phyloP scores from a whole-genome alignment of 768 basidiomycete species.

The Tricholoma flavovirens region DNA sequence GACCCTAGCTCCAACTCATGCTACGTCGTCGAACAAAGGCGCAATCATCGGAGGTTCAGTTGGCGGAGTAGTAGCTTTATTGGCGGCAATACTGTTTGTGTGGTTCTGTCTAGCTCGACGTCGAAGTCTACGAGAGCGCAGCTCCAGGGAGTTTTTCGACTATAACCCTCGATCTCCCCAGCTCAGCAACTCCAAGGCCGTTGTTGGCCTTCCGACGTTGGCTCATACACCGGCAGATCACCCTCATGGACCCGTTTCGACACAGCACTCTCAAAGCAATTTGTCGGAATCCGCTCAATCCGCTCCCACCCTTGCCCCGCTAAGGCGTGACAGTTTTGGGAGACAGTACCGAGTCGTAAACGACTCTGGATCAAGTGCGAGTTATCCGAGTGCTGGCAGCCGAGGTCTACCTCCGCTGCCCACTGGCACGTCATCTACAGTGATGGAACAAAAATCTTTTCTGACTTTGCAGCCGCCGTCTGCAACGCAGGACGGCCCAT shows the following conservation, averaged over 20 bases:
- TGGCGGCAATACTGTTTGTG: constrained; percentile 4
- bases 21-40: neutral
- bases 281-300: constrained; percentile 1
- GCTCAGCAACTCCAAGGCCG: neutral
- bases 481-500: neutral
- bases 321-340: neutral
- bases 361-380: neutral
- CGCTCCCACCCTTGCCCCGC: constrained; percentile 1
- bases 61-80: constrained; percentile 13
- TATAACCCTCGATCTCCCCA: constrained; percentile 10
- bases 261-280: neutral
- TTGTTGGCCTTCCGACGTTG: neutral
- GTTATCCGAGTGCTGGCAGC: neutral
- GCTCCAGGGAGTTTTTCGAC: constrained; percentile 12
- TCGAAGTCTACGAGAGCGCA: constrained; percentile 5
- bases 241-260: neutral
- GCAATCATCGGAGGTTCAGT: constrained; percentile 20
- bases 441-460: neutral
- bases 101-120: constrained; percentile 7
- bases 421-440: neutral
- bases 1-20: neutral
- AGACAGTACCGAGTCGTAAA: neutral
- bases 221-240: neutral
- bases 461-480: neutral
- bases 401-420: neutral